Conservation (phyloP, 345 rosid species). For the Populus deltoides region DNA sequence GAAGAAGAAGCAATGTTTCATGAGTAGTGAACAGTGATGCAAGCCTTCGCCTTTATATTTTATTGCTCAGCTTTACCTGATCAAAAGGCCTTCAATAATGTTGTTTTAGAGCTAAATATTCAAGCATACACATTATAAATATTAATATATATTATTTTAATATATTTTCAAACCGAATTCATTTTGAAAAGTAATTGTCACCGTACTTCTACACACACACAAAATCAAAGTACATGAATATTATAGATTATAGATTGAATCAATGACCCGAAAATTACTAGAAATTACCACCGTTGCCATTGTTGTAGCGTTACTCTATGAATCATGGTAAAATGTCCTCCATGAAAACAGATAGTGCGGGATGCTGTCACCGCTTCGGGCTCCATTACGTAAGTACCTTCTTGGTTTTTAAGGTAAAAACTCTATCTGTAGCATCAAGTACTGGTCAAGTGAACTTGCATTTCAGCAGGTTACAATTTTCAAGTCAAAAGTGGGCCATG, state of each 20-base stretch:
- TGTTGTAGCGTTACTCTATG: not conserved
- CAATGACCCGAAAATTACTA: not conserved
- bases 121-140: not conserved
- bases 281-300: not conserved
- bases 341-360: not conserved
- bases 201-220: too few species aligned
- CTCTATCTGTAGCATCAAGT: not conserved
- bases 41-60: too few species aligned
- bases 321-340: too few species aligned
- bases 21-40: too few species aligned
- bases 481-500: not conserved
- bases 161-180: too few species aligned
- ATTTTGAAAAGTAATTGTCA: accelerated
- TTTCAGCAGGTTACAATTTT: not conserved
- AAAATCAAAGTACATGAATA: not conserved
- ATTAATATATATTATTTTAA: too few species aligned
- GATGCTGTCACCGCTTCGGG: not conserved
- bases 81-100: too few species aligned
- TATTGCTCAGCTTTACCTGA: too few species aligned
- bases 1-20: too few species aligned
- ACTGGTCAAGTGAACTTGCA: not conserved
- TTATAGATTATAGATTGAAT: too few species aligned
- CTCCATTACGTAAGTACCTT: not conserved
- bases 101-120: not conserved
- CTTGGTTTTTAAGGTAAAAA: not conserved